These are phyloP conservation scores for Xenosphaeropsis pyriputrescens DNA, from an alignment of 2,329 filamentous ascomycete species.

Conservation along the genomic window DNA sequence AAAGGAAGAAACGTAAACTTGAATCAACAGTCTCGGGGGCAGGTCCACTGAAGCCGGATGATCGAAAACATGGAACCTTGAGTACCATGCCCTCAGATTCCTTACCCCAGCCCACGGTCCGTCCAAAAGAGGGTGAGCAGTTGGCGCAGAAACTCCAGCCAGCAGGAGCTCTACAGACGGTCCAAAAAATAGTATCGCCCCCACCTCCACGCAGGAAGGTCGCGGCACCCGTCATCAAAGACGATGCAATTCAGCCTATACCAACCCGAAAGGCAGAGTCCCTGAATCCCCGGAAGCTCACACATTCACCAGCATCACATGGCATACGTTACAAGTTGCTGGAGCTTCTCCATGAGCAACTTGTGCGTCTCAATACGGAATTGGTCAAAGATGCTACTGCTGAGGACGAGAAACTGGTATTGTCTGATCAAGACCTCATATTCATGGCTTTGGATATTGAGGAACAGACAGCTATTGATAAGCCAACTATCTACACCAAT, in stretches of 20 bases:
- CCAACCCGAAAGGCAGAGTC: conserved; percentile 26
- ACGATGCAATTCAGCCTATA: conserved; percentile 2
- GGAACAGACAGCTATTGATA: conserved; percentile 54
- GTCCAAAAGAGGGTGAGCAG: too few relatives aligned
- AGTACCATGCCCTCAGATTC: too few relatives aligned
- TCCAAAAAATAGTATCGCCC: too few relatives aligned
- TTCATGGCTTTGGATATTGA: conserved; percentile 63
- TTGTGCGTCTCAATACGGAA: conserved; percentile 51
- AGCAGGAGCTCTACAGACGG: too few relatives aligned
- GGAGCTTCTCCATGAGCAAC: conserved; percentile 48
- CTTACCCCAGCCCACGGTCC: too few relatives aligned
- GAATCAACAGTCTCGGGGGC: neutral
- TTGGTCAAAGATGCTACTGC: conserved; percentile 35
- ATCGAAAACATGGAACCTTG: too few relatives aligned
- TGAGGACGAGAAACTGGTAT: conserved; percentile 35
- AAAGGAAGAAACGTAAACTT: conserved; percentile 2
- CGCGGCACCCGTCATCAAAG: too few relatives aligned
- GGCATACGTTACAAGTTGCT: conserved; percentile 41
- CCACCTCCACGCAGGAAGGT: too few relatives aligned
- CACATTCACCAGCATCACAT: conserved; percentile 40
- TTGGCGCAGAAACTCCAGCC: too few relatives aligned
- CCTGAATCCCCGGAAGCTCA: conserved; percentile 54
- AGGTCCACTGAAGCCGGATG: too few relatives aligned
- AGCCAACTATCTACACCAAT: conserved; percentile 62
- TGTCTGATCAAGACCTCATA: conserved; percentile 54